These are phyloP conservation scores for Bauhinia variegata DNA, from an alignment of 306 rosid genomes.

Conservation along the genomic window DNA sequence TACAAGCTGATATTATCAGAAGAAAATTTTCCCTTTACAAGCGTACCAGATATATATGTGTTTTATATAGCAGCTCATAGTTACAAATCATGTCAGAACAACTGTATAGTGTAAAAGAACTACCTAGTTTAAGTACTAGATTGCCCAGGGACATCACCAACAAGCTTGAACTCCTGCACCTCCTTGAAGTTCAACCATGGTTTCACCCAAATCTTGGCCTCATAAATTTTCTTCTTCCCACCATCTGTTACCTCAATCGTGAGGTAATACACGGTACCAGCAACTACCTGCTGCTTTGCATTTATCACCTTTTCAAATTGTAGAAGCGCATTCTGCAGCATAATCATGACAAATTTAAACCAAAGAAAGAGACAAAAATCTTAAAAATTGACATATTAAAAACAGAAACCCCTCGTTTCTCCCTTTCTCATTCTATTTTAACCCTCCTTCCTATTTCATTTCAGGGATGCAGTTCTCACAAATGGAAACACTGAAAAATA, in stretches of 20 bases:
- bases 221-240: slow-evolving; percentile 46
- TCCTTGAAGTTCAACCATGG: slow-evolving; percentile 60
- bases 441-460: no score
- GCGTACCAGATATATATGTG: no score
- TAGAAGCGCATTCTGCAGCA: slow-evolving; percentile 47
- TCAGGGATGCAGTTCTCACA: no score
- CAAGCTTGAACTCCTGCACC: slow-evolving; percentile 55
- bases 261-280: slow-evolving; percentile 45
- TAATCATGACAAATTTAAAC: neutral
- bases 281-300: slow-evolving; percentile 49
- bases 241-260: slow-evolving; percentile 57
- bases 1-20: no score
- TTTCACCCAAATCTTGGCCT: slow-evolving; percentile 56
- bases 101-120: neutral
- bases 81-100: neutral
- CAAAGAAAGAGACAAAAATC: neutral
- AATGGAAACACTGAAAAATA: no score
- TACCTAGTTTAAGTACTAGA: slow-evolving; percentile 34
- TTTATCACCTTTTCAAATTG: slow-evolving; percentile 43
- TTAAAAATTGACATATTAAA: neutral
- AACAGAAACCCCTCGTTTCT: neutral
- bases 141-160: slow-evolving; percentile 42
- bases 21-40: no score
- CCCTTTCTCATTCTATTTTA: no score
- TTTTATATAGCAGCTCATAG: no score